Evolutionary conservation across 208 protist species (phyloP), one percentile per base, ranked within the genome.

Genomic region (Trypanosoma rangeli): DNA sequence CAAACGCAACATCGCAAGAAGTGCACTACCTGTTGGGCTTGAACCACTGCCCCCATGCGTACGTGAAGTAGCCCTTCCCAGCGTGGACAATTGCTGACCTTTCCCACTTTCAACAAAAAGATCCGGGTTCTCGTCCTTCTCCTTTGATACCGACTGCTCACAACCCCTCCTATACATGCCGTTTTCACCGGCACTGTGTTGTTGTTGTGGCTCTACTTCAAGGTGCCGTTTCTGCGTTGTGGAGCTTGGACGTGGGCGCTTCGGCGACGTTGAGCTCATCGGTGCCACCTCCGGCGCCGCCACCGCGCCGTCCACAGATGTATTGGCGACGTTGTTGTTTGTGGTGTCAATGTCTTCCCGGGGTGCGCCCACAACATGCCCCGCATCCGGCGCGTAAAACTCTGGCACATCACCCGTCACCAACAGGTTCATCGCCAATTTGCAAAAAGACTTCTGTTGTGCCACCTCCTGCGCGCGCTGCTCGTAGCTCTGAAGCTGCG

Each of bases 371-470:
- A 73, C 50, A 53, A 64, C 29, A 61, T 55, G 26, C n/a, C 64
- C 73, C 24, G 68, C 64, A 2, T 73, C 78, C 31, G 73, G 71
- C 52, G 79, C 68, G 22, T 81, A 66, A 29, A 74, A 74, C 12
- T 68, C 75, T 10, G 87, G 85, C 33, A 92, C 80, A 29, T 85
- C 80, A 0, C 84, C 87, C 15, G 82, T 71, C 12, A 92, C 77
- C 20, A 92, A 71, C 35, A 89, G 73, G 62, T 92, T 93, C 49
- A 96, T 77, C 12, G 86, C 89, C 5, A 84, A 65, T 56, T 84
- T 92, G 72, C 87, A 94, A 44, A 94, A 66, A 28, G 79, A 79
- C 64, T 92, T 90, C 68, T 92, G 85, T 60, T 93, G 78, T 57
- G 71, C 62, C 18, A 92, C 80, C 42, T 89, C 82, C 44, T 77